These are phyloP conservation scores for Hymenoscyphus fraxineus DNA, from an alignment of 2,329 filamentous ascomycete genomes.

Conservation along the genomic window DNA sequence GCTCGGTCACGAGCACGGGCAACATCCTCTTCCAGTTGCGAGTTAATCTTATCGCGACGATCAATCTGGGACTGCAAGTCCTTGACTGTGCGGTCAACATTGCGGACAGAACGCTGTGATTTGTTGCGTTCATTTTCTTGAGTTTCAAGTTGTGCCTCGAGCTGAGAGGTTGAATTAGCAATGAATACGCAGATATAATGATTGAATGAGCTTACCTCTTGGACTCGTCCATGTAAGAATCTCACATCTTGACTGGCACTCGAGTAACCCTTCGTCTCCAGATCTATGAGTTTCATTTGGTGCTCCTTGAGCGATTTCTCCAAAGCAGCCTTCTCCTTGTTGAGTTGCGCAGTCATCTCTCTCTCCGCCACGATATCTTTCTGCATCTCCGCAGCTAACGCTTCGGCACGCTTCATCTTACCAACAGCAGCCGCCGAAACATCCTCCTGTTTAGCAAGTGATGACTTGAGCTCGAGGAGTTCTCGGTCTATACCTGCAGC, in stretches of 20 bases:
- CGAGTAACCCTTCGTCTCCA: slow-evolving; percentile 96
- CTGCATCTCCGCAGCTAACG: slow-evolving; percentile 81
- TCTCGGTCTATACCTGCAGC: slow-evolving; percentile 86
- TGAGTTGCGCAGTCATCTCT: slow-evolving; percentile 74
- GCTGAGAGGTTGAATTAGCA: slow-evolving; percentile 48
- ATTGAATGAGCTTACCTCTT: slow-evolving; percentile 67
- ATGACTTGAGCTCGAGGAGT: slow-evolving; percentile 82
- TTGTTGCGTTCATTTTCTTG: slow-evolving; percentile 76
- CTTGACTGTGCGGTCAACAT: slow-evolving; percentile 89
- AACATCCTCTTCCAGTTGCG: slow-evolving; percentile 78
- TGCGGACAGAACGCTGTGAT: slow-evolving; percentile 82
- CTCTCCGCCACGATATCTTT: slow-evolving; percentile 87
- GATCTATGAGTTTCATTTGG: slow-evolving; percentile 82
- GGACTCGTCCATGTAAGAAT: slow-evolving; percentile 88
- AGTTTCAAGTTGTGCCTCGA: slow-evolving; percentile 81
- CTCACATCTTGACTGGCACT: slow-evolving; percentile 92
- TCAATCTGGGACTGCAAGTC: slow-evolving; percentile 91
- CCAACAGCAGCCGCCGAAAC: slow-evolving; percentile 86
- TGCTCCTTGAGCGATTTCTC: slow-evolving; percentile 90
- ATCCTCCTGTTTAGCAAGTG: slow-evolving; percentile 88
- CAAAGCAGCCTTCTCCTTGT: slow-evolving; percentile 83
- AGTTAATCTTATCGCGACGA: slow-evolving; percentile 83
- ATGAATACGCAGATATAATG: slow-evolving; percentile 25
- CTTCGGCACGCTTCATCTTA: slow-evolving; percentile 94
- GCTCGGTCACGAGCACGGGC: slow-evolving; percentile 83